Evolutionary conservation across 495 filamentous ascomycete species (phyloP).

Genomic region (Mycothermus thermophilus): DNA sequence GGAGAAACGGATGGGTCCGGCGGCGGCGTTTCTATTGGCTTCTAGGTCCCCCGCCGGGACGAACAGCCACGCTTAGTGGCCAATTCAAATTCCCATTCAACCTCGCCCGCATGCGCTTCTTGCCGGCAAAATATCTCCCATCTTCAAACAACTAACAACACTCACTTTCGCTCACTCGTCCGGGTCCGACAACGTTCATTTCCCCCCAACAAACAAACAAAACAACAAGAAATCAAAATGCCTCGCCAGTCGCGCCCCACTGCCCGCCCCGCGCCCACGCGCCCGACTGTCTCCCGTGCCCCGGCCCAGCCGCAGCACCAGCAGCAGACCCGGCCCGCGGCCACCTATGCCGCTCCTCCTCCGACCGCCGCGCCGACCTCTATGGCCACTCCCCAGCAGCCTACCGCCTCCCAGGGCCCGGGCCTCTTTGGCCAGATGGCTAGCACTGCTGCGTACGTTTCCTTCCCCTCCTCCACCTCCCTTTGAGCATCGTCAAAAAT

Average conservation of each 20-base stretch:
- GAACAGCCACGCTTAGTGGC: slow-evolving; percentile 10
- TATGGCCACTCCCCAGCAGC: slow-evolving; percentile 23
- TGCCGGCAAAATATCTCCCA: slow-evolving; percentile 6
- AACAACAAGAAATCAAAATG: slow-evolving; percentile 38
- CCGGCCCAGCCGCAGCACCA: slow-evolving; percentile 44
- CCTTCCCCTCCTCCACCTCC: slow-evolving; percentile 1
- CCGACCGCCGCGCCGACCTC: slow-evolving; percentile 35
- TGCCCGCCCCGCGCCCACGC: slow-evolving; percentile 44
- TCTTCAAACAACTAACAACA: slow-evolving; percentile 1
- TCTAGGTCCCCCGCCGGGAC: slow-evolving; percentile 6
- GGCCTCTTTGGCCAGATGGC: slow-evolving; percentile 80
- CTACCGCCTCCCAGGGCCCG: slow-evolving; percentile 40
- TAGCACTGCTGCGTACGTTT: slow-evolving; percentile 65
- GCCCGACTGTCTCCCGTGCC: slow-evolving; percentile 52
- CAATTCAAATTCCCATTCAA: slow-evolving; percentile 14
- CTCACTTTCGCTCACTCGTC: slow-evolving; percentile 1
- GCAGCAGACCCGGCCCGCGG: slow-evolving; percentile 46
- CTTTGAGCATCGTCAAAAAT: slow-evolving; percentile 5
- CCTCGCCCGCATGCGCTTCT: not conserved
- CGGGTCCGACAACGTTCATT: too few species aligned
- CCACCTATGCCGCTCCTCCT: slow-evolving; percentile 48
- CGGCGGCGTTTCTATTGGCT: slow-evolving; percentile 21
- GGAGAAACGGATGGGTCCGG: not conserved
- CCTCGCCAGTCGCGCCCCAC: slow-evolving; percentile 63
- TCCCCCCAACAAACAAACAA: slow-evolving; percentile 6